These are phyloP conservation scores for Pseudogymnoascus sp. DNA, from an alignment of 2,329 filamentous ascomycete species.

Conservation along the genomic window DNA sequence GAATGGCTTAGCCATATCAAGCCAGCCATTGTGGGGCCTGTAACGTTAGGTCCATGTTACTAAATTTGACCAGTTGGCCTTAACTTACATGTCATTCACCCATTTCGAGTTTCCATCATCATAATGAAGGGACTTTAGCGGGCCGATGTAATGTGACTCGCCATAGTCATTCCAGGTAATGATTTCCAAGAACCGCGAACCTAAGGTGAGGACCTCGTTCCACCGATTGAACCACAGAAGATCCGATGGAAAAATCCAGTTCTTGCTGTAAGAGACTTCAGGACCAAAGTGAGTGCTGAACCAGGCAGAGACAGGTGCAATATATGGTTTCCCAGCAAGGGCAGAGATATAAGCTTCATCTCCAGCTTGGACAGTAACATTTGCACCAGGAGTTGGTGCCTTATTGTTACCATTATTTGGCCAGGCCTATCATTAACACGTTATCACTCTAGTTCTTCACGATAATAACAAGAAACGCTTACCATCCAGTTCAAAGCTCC, in stretches of 20 bases:
- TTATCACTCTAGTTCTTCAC: too few relatives aligned
- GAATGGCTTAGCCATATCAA: constrained; percentile 21
- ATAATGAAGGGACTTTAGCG: constrained; percentile 31
- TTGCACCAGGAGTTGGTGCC: constrained; percentile 17
- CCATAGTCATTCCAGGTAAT: constrained; percentile 46
- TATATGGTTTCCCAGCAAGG: constrained; percentile 20
- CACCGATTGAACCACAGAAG: constrained; percentile 52
- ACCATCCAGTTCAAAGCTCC: constrained; percentile 22
- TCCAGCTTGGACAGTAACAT: constrained; percentile 18
- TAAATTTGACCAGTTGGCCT: constrained; percentile 25
- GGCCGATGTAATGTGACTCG: constrained; percentile 46
- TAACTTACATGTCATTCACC: constrained; percentile 21
- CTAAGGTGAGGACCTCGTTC: constrained; percentile 37
- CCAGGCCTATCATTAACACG: constrained; percentile 16
- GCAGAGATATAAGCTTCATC: constrained; percentile 17
- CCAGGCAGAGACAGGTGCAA: constrained; percentile 31
- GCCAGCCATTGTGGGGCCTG: constrained; percentile 4
- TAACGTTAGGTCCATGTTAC: constrained; percentile 26
- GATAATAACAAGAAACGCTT: not conserved
- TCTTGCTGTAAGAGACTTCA: constrained; percentile 35
- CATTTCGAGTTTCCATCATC: constrained; percentile 33
- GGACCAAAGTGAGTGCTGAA: constrained; percentile 31
- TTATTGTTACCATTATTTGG: constrained; percentile 21
- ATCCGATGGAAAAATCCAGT: constrained; percentile 55
- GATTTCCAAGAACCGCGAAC: constrained; percentile 39